Percentiles rank a stretch among this genome's conserved stretches.
Conservation (phyloP, 805 yeast species). For the Ogataea populi-albae region DNA sequence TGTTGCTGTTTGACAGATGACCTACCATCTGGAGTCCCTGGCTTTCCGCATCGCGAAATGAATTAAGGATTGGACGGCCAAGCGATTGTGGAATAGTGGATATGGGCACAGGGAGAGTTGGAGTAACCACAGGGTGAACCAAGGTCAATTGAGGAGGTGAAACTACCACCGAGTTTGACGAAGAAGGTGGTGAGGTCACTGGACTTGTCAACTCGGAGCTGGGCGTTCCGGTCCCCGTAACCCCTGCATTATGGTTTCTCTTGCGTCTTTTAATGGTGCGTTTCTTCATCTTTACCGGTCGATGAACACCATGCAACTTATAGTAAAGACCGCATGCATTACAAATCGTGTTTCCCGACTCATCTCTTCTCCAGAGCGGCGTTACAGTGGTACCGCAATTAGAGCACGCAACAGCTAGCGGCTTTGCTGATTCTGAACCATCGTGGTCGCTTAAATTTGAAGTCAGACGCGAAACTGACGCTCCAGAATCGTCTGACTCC, state of each 20-base stretch:
- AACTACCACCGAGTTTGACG: not conserved
- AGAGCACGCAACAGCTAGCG: constrained; percentile 70
- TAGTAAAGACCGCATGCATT: constrained; percentile 85
- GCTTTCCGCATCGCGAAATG: too few relatives aligned
- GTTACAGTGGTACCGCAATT: constrained; percentile 85
- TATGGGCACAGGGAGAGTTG: too few relatives aligned
- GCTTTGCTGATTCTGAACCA: constrained; percentile 23
- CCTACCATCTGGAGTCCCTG: too few relatives aligned
- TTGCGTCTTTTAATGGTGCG: constrained; percentile 72
- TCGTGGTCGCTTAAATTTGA: constrained; percentile 1
- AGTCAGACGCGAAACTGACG: constrained; percentile 9
- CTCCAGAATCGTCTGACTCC: constrained; percentile 1
- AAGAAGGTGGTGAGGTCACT: constrained; percentile 1
- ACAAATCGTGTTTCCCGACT: constrained; percentile 77
- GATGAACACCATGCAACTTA: constrained; percentile 68
- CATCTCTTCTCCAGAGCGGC: constrained; percentile 85
- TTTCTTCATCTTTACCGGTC: constrained; percentile 75
- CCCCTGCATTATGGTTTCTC: constrained; percentile 31
- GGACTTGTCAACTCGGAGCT: too few relatives aligned
- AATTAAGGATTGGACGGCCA: too few relatives aligned
- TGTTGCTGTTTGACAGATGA: too few relatives aligned
- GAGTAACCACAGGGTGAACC: too few relatives aligned
- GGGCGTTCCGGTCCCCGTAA: too few relatives aligned
- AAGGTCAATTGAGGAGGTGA: too few relatives aligned
- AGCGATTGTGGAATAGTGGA: not conserved